Percentiles rank a stretch among this genome's conserved stretches.
Conservation (phyloP, 73 alveolate species). For the Paramecium bursaria region DNA sequence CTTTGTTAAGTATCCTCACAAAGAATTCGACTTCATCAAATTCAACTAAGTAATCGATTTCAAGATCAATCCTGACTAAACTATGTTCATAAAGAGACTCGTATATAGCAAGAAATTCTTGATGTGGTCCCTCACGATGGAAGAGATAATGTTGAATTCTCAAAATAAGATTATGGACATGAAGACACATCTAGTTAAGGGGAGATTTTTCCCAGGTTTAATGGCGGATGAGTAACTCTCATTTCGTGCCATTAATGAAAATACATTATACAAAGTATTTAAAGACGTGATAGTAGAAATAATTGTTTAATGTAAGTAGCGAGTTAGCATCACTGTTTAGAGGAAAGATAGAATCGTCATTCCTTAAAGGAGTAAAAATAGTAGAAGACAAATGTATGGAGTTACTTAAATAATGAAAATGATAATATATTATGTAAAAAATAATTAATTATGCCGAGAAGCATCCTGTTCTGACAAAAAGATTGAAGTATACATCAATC, state of each 20-base stretch:
- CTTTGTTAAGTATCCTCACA: conserved; percentile 35
- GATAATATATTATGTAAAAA: not conserved
- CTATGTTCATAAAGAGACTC: conserved; percentile 48
- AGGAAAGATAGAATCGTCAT: no score
- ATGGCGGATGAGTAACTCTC: conserved; percentile 12
- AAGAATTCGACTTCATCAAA: conserved; percentile 55
- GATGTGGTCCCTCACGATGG: conserved; percentile 43
- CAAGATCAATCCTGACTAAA: conserved; percentile 26
- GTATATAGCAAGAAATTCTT: conserved; percentile 23
- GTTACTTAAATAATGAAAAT: not conserved
- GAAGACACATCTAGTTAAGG: conserved; percentile 30
- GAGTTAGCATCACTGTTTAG: conserved; percentile 6
- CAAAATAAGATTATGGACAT: conserved; percentile 37
- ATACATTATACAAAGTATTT: conserved; percentile 5
- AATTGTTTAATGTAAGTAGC: not conserved
- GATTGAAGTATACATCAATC: no score
- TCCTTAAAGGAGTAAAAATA: conserved; percentile 33
- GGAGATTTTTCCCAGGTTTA: not conserved
- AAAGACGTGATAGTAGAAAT: conserved; percentile 6
- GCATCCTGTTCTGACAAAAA: no score
- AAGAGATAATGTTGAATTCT: conserved; percentile 39
- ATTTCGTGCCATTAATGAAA: conserved; percentile 44
- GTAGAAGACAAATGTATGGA: conserved; percentile 59
- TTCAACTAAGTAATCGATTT: conserved; percentile 56
- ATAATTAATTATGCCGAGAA: no score